Evolutionary conservation across 2,329 filamentous ascomycete species (phyloP), one percentile per base, ranked within the genome.

Genomic region (Coniochaeta sp.): DNA sequence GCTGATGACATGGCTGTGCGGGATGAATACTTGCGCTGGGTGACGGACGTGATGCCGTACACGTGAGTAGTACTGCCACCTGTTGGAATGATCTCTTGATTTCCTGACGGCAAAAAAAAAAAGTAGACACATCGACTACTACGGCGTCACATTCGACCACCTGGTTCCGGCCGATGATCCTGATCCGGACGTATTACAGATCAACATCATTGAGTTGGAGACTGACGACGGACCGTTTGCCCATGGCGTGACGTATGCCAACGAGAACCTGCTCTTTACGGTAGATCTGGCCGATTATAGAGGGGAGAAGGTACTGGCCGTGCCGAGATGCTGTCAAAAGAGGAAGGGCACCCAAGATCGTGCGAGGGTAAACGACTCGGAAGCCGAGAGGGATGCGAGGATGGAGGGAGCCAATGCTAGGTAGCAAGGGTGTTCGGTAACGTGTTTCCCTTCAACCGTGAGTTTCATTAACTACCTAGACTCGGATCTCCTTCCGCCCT

Each of bases 131-230:
- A 66, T 66, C 52, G 60, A 72, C 57, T 70, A 70, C 52, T 71
- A 72, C 52, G 63, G 68, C 27, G 65, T 72, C 35, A 71, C 67
- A 16, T 73, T 74, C 55, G 67, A 73, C 54, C 62, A 72, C 51
- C 59, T 66, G 28, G 67, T 72, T 47, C 65, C 66, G 2, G 12
- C 51, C 6, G 56, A 67, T 32, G 65, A 74, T 48, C 30, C 31
- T 24, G 57, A 69, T 53, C 70, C 67, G n/a, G 68, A 74, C 52
- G 67, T 71, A 1, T 54, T 73, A 16, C 65, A 69, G 56, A 68
- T 73, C 42, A 72, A 71, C 42, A 71, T 74, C 49, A 58, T 69
- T 46, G 70, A 74, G 62, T 58, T 69, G 27, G 69, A 73, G 18
- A 60, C 64, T 50, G 61, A 66, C 53, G 51, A 55, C 45, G 66